Conservation (phyloP, 2,329 filamentous ascomycete species). For the Aspergillus pseudonomiae region DNA sequence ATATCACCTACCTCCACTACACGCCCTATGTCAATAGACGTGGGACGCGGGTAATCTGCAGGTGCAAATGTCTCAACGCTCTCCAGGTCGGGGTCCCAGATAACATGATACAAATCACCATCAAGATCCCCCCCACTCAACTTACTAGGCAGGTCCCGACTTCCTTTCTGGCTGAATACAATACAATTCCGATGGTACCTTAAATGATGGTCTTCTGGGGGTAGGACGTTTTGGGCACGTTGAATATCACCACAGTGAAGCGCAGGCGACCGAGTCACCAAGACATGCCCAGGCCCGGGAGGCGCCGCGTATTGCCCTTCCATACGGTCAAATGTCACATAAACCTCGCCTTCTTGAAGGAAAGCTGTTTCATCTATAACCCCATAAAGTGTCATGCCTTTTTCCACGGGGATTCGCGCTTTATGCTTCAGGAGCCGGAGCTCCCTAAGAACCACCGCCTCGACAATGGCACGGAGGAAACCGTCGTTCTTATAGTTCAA, state of each 20-base stretch:
- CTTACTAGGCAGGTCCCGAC: constrained; percentile 74
- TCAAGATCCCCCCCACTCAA: constrained; percentile 82
- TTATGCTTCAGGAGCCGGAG: constrained; percentile 77
- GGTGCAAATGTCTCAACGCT: constrained; percentile 53
- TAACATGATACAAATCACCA: constrained; percentile 79
- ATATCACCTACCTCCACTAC: constrained; percentile 68
- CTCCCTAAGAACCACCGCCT: constrained; percentile 70
- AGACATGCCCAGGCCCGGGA: constrained; percentile 40
- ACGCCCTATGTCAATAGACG: constrained; percentile 62
- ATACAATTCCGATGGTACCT: constrained; percentile 70
- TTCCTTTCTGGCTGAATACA: constrained; percentile 72
- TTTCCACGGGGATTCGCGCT: constrained; percentile 69
- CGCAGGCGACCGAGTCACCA: constrained; percentile 78
- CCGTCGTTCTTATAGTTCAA: constrained; percentile 68
- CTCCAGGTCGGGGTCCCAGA: constrained; percentile 61
- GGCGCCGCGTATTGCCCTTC: constrained; percentile 10
- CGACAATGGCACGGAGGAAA: constrained; percentile 72
- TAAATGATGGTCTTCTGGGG: constrained; percentile 65
- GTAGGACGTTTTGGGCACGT: constrained; percentile 59
- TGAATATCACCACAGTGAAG: constrained; percentile 83
- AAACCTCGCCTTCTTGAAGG: constrained; percentile 63
- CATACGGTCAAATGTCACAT: constrained; percentile 20
- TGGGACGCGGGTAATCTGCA: constrained; percentile 69
- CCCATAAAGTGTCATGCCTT: constrained; percentile 77
- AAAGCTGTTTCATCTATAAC: constrained; percentile 79